phyloP scores from a whole-genome alignment of 768 basidiomycete genomes.

The Podaxis pistillaris region DNA sequence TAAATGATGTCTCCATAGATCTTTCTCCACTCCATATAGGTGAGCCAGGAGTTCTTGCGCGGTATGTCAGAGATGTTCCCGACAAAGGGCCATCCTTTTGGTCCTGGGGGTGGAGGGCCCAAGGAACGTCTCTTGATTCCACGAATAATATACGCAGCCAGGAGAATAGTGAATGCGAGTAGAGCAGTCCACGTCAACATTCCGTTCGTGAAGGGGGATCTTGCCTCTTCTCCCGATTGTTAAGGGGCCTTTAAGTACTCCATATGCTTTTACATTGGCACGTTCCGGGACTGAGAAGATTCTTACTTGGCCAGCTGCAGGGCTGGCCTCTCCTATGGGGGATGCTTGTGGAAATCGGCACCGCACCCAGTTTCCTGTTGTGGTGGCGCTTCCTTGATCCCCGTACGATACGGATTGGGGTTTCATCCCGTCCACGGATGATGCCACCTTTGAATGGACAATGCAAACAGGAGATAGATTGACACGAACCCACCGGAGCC shows the following conservation, averaged over 20 bases:
- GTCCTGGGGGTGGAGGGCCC: slow-evolving; percentile 30
- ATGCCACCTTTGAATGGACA: no score
- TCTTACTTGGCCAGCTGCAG: no score
- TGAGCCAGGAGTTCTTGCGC: slow-evolving; percentile 27
- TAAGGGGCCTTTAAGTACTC: not conserved
- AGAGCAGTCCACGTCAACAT: not conserved
- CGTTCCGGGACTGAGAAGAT: no score
- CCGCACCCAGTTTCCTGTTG: no score
- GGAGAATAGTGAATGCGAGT: not conserved
- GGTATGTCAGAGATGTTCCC: slow-evolving; percentile 31
- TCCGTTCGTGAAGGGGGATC: not conserved
- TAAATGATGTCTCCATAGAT: slow-evolving; percentile 29
- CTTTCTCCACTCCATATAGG: slow-evolving; percentile 29
- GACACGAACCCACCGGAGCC: no score
- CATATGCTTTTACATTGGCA: no score
- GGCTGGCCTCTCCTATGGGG: no score
- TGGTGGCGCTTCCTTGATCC: no score
- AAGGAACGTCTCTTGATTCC: not conserved
- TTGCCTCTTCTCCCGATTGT: not conserved
- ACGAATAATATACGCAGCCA: not conserved
- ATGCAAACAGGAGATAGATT: no score
- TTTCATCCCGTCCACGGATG: no score
- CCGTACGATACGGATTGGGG: no score
- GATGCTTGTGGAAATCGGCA: no score
- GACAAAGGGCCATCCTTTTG: slow-evolving; percentile 28